Conservation (phyloP, 768 basidiomycete genomes). For the Dioszegia aurantiaca region DNA sequence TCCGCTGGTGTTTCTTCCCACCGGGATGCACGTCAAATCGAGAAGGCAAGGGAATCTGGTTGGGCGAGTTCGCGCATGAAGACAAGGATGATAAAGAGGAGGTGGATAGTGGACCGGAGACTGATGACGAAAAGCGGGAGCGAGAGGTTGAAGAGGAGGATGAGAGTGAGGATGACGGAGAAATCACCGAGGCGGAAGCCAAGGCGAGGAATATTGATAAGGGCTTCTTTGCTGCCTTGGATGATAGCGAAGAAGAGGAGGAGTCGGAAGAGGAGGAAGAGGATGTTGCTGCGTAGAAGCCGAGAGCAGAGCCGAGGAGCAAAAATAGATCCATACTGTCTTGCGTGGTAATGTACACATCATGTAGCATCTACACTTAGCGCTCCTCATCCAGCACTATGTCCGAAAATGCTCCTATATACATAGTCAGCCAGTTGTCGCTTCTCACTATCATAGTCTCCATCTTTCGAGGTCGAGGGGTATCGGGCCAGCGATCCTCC, state of each 20-base stretch:
- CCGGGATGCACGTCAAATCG: conserved; percentile 49
- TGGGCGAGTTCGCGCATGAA: conserved; percentile 12
- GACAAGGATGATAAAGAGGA: conserved; percentile 36
- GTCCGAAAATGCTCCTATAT: too few relatives aligned
- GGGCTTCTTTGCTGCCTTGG: conserved; percentile 41
- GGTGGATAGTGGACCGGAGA: not conserved
- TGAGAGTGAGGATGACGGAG: conserved; percentile 46
- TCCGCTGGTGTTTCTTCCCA: conserved; percentile 85
- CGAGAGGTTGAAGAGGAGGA: conserved; percentile 43
- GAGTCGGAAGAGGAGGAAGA: conserved; percentile 30
- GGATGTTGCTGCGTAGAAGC: too few relatives aligned
- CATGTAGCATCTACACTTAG: too few relatives aligned
- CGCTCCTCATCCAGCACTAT: too few relatives aligned
- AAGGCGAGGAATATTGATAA: conserved; percentile 19
- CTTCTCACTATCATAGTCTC: too few relatives aligned
- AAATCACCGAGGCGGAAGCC: conserved; percentile 20
- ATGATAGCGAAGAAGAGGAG: conserved; percentile 25
- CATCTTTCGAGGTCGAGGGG: too few relatives aligned
- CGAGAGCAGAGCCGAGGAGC: not conserved
- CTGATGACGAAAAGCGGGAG: conserved; percentile 16
- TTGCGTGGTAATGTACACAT: too few relatives aligned
- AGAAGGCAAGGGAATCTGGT: conserved; percentile 47
- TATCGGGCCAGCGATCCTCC: too few relatives aligned
- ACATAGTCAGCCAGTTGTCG: too few relatives aligned
- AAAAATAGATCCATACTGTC: not conserved